Evolutionary conservation across 352 stramenopile species (phyloP), one percentile per base, ranked within the genome.

Genomic region (Phytophthora citrophthora): DNA sequence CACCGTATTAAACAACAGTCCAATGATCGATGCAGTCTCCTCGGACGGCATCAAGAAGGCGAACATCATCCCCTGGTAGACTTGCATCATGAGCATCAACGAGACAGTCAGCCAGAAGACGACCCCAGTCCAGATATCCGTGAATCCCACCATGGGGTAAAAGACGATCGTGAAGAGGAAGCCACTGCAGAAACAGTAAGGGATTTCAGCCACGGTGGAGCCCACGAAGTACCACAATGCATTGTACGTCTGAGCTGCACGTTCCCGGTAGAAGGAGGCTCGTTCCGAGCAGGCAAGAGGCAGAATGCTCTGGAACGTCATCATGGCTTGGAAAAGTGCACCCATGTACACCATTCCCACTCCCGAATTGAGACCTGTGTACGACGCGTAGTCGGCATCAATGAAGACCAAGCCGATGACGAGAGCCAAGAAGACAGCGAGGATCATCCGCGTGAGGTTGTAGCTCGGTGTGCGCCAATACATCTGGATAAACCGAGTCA

Each of bases 301-400:
- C 4, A 97, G 50, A 10, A 91, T 77, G 3, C 71, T 89, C 36
- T 93, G 72, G 48, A 96, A 86, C 32, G 77, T 85, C 23, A 93
- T 86, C 29, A 95, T 81, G 8, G 76, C 76, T 44, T 88, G 77
- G 55, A 97, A 97, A 40, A 90, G 48, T 2, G 89, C 86, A 15
- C 79, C 73, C 7, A 90, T 68, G 70, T 95, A 97, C 36, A 96
- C 83, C 18, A 95, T 80, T 13, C 85, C 82, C n/a, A 96, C 54
- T 29, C 76, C 78, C 3, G 61, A 62, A 36, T 81, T 81, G 49
- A 79, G 53, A 15, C 72, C 72, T 10, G 64, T 62, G 66, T 50
- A 60, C 24, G 52, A 60, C 5, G 52, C 40, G 15, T 60, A 60
- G 40, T 60, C 52, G 4, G 52, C 58, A 39, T 76, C 55, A 23